phyloP scores from a whole-genome alignment of 139 green algal genomes.

The Chlorella vulgaris region DNA sequence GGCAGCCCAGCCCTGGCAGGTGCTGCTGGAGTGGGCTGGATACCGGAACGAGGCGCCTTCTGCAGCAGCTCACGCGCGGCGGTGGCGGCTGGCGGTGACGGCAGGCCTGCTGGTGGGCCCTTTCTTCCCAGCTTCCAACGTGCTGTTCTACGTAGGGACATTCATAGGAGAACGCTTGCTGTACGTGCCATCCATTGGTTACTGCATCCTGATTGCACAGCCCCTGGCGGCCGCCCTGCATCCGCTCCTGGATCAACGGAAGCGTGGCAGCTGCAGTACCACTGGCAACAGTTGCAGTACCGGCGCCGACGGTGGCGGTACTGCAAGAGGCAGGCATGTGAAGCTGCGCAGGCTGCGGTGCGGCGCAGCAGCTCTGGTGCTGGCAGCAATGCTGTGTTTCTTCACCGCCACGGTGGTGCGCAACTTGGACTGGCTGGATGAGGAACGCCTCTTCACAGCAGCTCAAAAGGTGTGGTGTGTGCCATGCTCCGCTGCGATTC shows the following conservation, averaged over 20 bases:
- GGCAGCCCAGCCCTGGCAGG: conserved; percentile 33
- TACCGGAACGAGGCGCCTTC: not conserved
- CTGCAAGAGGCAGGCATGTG: not conserved
- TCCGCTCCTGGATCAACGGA: not conserved
- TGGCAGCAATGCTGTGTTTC: conserved; percentile 30
- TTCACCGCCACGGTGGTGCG: conserved; percentile 49
- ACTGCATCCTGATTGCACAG: conserved; percentile 66
- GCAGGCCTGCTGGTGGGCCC: conserved; percentile 65
- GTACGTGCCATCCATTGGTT: conserved; percentile 78
- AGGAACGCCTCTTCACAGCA: conserved; percentile 73
- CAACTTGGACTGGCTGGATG: conserved; percentile 76
- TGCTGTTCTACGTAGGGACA: conserved; percentile 85
- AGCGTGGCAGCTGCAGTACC: not conserved
- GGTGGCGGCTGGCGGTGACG: conserved; percentile 65
- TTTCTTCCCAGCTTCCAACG: conserved; percentile 80
- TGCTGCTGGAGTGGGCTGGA: conserved; percentile 22
- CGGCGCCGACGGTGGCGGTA: not conserved
- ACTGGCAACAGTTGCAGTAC: too few relatives aligned
- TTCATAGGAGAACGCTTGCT: conserved; percentile 85
- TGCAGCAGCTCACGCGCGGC: not conserved
- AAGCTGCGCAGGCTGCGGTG: not conserved
- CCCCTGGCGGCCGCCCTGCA: conserved; percentile 29
- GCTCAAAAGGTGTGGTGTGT: conserved; percentile 50
- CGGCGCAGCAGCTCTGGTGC: not conserved
- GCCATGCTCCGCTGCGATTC: too few relatives aligned